These are phyloP conservation scores for Elaeis guineensis DNA, from an alignment of 176 grass and related monocot genomes.

Conservation along the genomic window DNA sequence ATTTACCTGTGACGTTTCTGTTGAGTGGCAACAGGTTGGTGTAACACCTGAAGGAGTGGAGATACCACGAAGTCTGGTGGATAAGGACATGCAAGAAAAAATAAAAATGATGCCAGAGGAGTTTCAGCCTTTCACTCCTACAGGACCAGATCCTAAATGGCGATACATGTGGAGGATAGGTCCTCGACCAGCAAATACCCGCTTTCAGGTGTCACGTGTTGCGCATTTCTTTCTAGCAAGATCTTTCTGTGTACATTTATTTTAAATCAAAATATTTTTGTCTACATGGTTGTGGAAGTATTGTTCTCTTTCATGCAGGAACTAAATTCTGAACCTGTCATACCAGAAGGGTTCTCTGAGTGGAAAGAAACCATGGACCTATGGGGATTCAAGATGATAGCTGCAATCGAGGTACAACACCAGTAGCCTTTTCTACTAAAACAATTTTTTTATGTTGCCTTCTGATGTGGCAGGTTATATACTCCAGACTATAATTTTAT, in stretches of 20 bases:
- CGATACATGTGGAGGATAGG: constrained; percentile 98
- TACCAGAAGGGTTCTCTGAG: constrained; percentile 84
- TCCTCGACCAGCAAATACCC: constrained; percentile 57
- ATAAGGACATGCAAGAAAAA: constrained; percentile 72
- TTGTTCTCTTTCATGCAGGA: constrained; percentile 32
- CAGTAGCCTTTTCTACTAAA: background rate
- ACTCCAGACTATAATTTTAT: background rate
- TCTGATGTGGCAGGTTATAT: background rate
- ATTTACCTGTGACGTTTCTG: no score
- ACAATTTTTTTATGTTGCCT: background rate
- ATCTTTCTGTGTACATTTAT: no score
- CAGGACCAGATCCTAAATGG: constrained; percentile 91
- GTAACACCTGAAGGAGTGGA: constrained; percentile 95
- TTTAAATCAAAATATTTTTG: no score
- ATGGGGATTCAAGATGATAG: constrained; percentile 96
- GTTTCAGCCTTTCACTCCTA: constrained; percentile 59
- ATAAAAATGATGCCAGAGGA: constrained; percentile 68
- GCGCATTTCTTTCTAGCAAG: no score
- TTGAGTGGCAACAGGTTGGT: constrained; percentile 54
- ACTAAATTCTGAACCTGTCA: constrained; percentile 88
- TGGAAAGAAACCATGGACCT: constrained; percentile 96
- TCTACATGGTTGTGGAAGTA: no score
- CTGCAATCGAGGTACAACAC: constrained; percentile 59
- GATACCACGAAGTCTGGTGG: constrained; percentile 77
- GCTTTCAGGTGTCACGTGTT: constrained; percentile 44